phyloP scores from a whole-genome alignment of 2,329 filamentous ascomycete species.

The Talaromyces sp. region DNA sequence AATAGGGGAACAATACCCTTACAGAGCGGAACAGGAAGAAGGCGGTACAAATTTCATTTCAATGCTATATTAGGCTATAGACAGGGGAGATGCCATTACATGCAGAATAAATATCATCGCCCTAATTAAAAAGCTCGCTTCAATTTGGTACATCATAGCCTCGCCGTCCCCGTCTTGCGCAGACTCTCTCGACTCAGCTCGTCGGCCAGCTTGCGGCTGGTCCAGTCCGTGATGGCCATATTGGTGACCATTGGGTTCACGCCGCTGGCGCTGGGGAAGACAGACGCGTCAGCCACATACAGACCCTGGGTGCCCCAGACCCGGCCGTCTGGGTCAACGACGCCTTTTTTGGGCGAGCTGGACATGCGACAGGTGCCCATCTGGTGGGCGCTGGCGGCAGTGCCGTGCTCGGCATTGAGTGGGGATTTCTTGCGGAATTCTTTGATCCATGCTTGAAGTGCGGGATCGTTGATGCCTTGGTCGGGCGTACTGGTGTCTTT shows the following conservation, averaged over 20 bases:
- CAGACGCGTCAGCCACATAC: constrained; percentile 46
- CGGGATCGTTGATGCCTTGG: constrained; percentile 48
- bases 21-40: no score
- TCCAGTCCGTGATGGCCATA: constrained; percentile 46
- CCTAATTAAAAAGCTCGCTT: no score
- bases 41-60: no score
- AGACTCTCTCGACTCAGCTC: constrained; percentile 18
- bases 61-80: neutral
- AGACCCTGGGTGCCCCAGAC: constrained; percentile 44
- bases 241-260: constrained; percentile 50
- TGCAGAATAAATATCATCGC: neutral
- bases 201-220: constrained; percentile 35
- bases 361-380: constrained; percentile 50
- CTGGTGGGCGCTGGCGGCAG: constrained; percentile 45
- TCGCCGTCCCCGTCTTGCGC: constrained; percentile 2
- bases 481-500: constrained; percentile 17
- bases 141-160: neutral
- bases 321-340: constrained; percentile 41
- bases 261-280: constrained; percentile 47
- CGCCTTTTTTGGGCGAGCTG: constrained; percentile 31
- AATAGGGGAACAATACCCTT: no score
- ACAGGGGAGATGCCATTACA: neutral
- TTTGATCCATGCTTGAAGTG: constrained; percentile 52
- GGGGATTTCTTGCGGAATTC: constrained; percentile 43
- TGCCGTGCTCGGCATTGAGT: constrained; percentile 39